Conservation (phyloP, 495 filamentous ascomycete species). For the Xylaria curta region DNA sequence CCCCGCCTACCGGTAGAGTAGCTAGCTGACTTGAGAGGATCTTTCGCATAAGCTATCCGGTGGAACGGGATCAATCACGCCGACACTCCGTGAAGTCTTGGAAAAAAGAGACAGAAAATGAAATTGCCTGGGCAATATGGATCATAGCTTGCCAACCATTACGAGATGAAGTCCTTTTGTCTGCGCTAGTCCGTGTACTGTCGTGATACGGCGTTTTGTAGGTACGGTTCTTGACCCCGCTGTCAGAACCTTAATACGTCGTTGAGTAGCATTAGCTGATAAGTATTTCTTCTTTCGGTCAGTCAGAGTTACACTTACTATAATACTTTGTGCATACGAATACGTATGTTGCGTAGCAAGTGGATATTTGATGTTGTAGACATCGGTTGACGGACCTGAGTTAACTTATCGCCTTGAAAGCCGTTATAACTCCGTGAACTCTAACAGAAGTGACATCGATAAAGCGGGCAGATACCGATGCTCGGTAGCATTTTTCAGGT, state of each 20-base stretch:
- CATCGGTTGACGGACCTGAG: too few species aligned
- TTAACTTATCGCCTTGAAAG: too few species aligned
- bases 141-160: background rate
- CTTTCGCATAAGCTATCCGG: background rate
- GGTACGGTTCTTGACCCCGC: background rate
- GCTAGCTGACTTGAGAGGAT: background rate
- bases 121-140: background rate
- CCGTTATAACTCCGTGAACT: too few species aligned
- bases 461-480: too few species aligned
- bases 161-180: background rate
- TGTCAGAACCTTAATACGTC: background rate
- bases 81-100: background rate
- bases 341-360: too few species aligned
- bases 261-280: background rate
- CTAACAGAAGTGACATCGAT: too few species aligned
- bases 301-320: too few species aligned
- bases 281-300: too few species aligned
- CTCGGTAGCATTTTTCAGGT: too few species aligned
- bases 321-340: too few species aligned
- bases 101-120: background rate
- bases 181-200: background rate
- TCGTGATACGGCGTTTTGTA: background rate
- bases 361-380: too few species aligned
- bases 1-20: background rate
- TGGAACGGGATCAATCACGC: background rate